A percentile compares a stretch with the other conserved stretches of the same genome.
These are phyloP conservation scores for Vachellia collinsii DNA, from an alignment of 306 rosid genomes.

Conservation along the genomic window DNA sequence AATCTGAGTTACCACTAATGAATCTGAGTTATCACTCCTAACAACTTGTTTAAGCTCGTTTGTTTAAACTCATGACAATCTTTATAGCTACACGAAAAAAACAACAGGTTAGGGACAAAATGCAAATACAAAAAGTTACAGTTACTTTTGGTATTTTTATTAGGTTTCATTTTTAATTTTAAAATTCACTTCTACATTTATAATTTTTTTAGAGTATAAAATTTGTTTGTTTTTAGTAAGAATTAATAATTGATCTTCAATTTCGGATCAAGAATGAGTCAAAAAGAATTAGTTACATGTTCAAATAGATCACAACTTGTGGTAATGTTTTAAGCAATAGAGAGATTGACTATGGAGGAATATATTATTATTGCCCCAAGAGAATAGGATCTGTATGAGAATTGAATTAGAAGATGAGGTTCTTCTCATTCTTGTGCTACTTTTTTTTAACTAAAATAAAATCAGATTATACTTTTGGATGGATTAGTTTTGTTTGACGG, in stretches of 20 bases:
- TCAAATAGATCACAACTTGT: background rate
- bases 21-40: too few species aligned
- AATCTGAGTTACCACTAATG: too few species aligned
- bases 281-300: background rate
- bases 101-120: background rate
- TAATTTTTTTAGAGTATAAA: background rate
- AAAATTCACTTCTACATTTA: background rate
- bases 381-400: background rate
- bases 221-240: background rate
- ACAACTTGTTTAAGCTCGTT: background rate
- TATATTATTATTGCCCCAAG: background rate
- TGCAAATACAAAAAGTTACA: background rate
- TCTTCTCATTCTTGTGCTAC: background rate
- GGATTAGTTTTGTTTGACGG: constrained; percentile 1
- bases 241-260: background rate
- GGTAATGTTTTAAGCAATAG: background rate
- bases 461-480: background rate
- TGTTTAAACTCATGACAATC: background rate
- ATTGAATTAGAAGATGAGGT: background rate
- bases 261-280: constrained; percentile 2
- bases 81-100: background rate
- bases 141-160: background rate
- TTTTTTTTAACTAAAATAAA: background rate
- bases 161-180: background rate
- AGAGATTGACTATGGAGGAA: background rate